Evolutionary conservation across 2,329 filamentous ascomycete species (phyloP), one percentile per base, ranked within the genome.

Genomic region (Microdochium bolleyi): DNA sequence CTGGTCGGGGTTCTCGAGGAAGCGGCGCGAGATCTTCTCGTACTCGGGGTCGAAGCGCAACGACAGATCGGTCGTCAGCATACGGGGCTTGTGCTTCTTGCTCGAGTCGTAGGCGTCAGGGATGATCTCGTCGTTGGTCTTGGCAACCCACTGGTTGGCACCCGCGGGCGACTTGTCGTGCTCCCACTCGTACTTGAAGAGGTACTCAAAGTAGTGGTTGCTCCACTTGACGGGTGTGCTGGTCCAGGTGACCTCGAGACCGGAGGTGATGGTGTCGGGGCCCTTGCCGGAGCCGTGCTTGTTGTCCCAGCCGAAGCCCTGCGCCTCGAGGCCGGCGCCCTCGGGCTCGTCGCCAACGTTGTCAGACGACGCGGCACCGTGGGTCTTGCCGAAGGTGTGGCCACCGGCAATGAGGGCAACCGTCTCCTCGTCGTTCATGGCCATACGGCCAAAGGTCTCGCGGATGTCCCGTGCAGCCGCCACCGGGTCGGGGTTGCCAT

Each of bases 371-470:
- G 72, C 87, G 27, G 88, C 87, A 61, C 88, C 88, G 69, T 92
- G 88, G 0, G 87, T 89, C 80, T 92, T 92, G 62, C 88, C 88
- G 61, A 92, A 89, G 24, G 82, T 78, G 75, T 92, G 88, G 38
- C 88, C 88, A 64, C 88, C 88, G 38, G 84, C 84, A 64, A 92
- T 91, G 48, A 92, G 73, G 14, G 88, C 87, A 52, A 88, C 87
- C 0, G 88, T 92, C 75, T 92, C 88, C 70, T 88, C 83, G 64
- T 91, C 86, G 64, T 88, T 83, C 88, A 92, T 91, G 56, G 83
- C 87, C 87, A 92, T 91, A 67, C 86, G 86, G 57, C 76, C 77
- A 60, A 91, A 92, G 19, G 88, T 89, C 54, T 75, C 78, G 57
- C 86, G 85, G 64, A 91, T 91, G 62, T 92, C 88, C 53, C 77